Base-by-base conservation (phyloP, 768 basidiomycete genomes). In the Floccularia luteovirens region DNA sequence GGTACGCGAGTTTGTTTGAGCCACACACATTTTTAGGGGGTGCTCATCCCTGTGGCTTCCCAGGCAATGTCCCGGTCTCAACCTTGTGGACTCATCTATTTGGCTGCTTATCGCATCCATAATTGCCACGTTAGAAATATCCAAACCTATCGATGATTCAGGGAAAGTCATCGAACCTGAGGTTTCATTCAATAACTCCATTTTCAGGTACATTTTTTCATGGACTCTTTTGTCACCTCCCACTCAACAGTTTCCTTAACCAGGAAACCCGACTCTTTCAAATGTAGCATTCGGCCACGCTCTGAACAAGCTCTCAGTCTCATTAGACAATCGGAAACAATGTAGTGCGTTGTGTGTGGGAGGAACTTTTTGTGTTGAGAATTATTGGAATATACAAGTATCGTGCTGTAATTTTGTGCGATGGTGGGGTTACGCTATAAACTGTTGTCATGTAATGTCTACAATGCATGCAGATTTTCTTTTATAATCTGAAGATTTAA, bases 41-140 rank as follows among this genome's bases (percentile, higher is more conserved):
- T 34, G 27, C 27, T 27, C 13, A 11, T 17, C 34, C n/a, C n/a
- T n/a, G n/a, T n/a, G n/a, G n/a, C 12, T 23, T 5, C 8, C 22
- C 44, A 77, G 79, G 39, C 70, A 69, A 24, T 85, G 82, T 53
- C 83, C 83, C 1, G 83, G 83, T 12, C 49, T 57, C 27, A 60
- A 81, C 52, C 68, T 85, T 22, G 74, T 76, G 42, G 82, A 85
- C 44, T 69, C 72, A 2, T 77, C 78, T 1, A 58, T 70, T 25
- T 84, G 82, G 78, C 53, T 82, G 17, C 58, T 78, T 12, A 61
- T 77, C 13, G 68, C 70, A 2, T 62, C 64, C 11, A 72, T 79
- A 55, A 58, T 83, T 7, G 75, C 79, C 1, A 75, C 75, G 33
- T 53, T 82, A 28, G 68, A 80, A 42, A 69, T 83, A 7, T 48